Conservation (phyloP, 2,329 filamentous ascomycete species). For the Tolypocladium ovalisporum region DNA sequence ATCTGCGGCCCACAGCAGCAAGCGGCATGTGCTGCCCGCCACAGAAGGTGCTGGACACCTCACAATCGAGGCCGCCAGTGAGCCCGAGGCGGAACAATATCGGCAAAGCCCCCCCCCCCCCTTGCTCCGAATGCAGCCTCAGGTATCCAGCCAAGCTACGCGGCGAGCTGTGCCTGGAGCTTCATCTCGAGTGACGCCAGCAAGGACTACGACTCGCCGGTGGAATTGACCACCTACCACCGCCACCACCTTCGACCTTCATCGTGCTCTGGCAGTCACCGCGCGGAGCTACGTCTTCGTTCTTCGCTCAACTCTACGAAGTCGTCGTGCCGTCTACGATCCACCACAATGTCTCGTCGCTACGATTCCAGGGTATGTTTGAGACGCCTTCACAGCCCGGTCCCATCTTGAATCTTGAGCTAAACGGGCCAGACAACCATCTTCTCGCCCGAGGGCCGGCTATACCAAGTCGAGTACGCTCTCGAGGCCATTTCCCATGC, state of each 20-base stretch:
- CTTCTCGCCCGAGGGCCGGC: slow-evolving; percentile 96
- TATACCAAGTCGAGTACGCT: slow-evolving; percentile 99
- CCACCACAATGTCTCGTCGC: slow-evolving; percentile 73
- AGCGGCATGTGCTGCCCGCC: neutral
- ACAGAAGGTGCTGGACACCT: neutral
- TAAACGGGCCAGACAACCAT: slow-evolving; percentile 72
- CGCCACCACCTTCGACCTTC: neutral
- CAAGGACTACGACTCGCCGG: neutral
- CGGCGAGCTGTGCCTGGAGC: slow-evolving; percentile 11
- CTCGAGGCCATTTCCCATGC: slow-evolving; percentile 98
- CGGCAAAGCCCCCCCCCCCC: neutral
- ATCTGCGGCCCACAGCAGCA: neutral
- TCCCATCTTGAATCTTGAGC: neutral
- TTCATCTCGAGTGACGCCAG: slow-evolving; percentile 7
- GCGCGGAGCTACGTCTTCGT: neutral
- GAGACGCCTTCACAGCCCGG: slow-evolving; percentile 4
- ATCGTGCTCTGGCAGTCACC: slow-evolving; percentile 1
- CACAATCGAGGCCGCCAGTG: neutral
- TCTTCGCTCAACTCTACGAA: no score
- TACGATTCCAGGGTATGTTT: slow-evolving; percentile 87
- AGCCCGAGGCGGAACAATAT: neutral
- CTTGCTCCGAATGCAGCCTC: neutral
- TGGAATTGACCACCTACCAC: neutral
- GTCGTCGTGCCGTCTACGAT: neutral
- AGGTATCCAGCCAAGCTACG: slow-evolving; percentile 6